Evolutionary conservation across 2,329 filamentous ascomycete genomes (phyloP).

Genomic region (Penicillium sp.): DNA sequence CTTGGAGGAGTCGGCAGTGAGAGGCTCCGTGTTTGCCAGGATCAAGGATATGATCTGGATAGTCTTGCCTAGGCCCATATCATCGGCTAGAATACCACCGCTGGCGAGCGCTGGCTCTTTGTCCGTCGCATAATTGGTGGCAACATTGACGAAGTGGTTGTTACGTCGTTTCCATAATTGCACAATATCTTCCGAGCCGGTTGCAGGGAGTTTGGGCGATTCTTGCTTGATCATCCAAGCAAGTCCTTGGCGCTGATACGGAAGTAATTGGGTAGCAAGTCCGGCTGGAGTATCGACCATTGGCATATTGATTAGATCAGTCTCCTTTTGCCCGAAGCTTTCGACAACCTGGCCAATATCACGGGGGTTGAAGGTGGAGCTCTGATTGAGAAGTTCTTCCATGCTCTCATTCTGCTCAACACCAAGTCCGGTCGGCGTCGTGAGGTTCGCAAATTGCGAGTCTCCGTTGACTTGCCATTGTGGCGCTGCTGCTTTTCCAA

Average conservation of each 20-base stretch:
- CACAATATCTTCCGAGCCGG: constrained; percentile 58
- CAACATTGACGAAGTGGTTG: constrained; percentile 61
- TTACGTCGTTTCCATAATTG: constrained; percentile 70
- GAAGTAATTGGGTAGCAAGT: constrained; percentile 65
- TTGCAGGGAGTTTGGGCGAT: constrained; percentile 60
- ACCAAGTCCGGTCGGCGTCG: constrained; percentile 28
- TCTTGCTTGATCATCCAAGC: constrained; percentile 79
- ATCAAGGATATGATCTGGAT: constrained; percentile 80
- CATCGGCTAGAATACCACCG: constrained; percentile 82
- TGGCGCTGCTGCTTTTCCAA: constrained; percentile 25
- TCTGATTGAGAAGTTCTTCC: constrained; percentile 62
- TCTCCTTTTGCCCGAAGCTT: constrained; percentile 67
- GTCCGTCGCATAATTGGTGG: constrained; percentile 63
- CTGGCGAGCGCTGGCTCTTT: constrained; percentile 62
- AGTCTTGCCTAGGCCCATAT: constrained; percentile 91
- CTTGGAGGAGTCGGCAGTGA: constrained; percentile 48
- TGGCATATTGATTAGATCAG: constrained; percentile 66
- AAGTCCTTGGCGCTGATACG: constrained; percentile 75
- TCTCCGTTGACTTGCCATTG: constrained; percentile 26
- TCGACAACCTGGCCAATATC: constrained; percentile 63
- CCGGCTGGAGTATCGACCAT: constrained; percentile 64
- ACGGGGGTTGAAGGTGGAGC: constrained; percentile 64
- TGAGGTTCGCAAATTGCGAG: constrained; percentile 37
- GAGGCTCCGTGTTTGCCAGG: constrained; percentile 50
- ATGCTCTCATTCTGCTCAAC: constrained; percentile 44